phyloP scores from a whole-genome alignment of 345 rosid species.

The Hibiscus mutabilis region DNA sequence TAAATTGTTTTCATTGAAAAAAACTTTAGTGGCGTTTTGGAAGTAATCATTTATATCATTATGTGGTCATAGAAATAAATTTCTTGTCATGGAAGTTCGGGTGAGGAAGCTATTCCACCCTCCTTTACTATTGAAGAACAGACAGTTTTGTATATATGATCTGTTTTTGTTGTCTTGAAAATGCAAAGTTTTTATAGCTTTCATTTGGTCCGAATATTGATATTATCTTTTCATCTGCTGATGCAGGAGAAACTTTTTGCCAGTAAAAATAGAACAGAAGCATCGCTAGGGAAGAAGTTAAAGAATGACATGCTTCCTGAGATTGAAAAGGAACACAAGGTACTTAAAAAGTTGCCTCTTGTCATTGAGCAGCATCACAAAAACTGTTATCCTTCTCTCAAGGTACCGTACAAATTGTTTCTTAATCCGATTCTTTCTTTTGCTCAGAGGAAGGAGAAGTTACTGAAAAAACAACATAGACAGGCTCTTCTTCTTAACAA shows the following conservation, averaged over 20 bases:
- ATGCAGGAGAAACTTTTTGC: constrained; percentile 81
- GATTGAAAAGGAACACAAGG: constrained; percentile 53
- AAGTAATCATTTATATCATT: not conserved
- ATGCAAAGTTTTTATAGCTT: not conserved
- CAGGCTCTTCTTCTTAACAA: constrained; percentile 84
- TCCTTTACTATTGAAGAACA: not conserved
- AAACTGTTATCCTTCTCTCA: not conserved
- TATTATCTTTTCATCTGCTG: constrained; percentile 14
- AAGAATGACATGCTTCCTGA: constrained; percentile 81
- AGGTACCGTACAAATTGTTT: constrained; percentile 18
- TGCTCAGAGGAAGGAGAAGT: constrained; percentile 70
- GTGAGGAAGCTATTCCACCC: not conserved
- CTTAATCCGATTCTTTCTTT: constrained; percentile 12
- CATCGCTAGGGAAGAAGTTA: constrained; percentile 81
- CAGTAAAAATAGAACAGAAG: constrained; percentile 88
- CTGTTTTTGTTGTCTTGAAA: not conserved
- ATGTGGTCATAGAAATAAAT: not conserved
- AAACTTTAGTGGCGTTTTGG: not conserved
- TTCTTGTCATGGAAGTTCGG: not conserved
- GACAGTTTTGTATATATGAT: not conserved
- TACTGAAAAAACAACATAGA: constrained; percentile 89
- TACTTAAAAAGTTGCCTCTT: constrained; percentile 22
- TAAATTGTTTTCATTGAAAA: not conserved
- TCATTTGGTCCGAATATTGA: not conserved
- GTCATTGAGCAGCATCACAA: not conserved